These are phyloP conservation scores for Suhomyces pyralidae DNA, from an alignment of 805 yeast genomes.

Conservation along the genomic window DNA sequence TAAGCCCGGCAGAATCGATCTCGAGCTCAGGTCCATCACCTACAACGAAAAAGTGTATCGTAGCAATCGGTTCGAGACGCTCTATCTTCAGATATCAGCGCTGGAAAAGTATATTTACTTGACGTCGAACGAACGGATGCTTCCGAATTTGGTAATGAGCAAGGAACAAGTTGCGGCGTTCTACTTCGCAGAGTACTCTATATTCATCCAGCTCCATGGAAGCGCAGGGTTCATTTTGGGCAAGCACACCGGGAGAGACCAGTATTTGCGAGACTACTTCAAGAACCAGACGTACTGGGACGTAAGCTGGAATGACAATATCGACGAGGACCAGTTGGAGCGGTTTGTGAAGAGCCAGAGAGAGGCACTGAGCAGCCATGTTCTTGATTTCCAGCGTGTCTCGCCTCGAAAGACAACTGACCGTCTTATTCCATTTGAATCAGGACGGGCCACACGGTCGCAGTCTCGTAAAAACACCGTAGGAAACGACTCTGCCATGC, in stretches of 20 bases:
- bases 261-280: conserved; percentile 5
- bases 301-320: neutral
- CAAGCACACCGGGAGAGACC: conserved; percentile 6
- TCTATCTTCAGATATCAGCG: conserved; percentile 2
- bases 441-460: neutral
- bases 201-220: conserved; percentile 5
- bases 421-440: neutral
- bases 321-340: conserved; percentile 2
- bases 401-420: neutral
- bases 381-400: neutral
- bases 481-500: neutral
- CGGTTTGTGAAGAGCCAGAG: neutral
- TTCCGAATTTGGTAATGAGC: conserved; percentile 2
- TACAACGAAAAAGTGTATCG: neutral
- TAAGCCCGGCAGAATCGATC: neutral
- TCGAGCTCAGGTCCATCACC: conserved; percentile 2
- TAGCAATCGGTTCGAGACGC: neutral
- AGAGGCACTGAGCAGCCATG: neutral
- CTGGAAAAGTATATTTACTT: conserved; percentile 3
- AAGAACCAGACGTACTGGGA: conserved; percentile 5
- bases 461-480: neutral
- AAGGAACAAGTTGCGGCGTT: conserved; percentile 4
- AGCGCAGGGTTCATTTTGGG: conserved; percentile 6
- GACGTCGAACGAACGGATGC: conserved; percentile 3
- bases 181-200: conserved; percentile 6